Evolutionary conservation across 257 asterid genomes (phyloP).

Genomic region (Solanum appendiculatum): DNA sequence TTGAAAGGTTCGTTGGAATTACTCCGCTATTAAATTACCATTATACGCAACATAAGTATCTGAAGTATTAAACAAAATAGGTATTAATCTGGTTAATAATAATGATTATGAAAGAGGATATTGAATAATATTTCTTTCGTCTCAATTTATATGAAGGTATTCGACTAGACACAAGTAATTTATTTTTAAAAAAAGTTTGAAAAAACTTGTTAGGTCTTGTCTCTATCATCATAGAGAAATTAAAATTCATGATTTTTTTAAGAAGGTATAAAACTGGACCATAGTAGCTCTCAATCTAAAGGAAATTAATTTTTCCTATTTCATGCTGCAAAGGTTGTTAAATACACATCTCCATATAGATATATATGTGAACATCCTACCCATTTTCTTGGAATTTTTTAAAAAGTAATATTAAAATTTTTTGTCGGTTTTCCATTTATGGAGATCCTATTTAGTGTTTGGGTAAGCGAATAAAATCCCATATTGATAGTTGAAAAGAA

Average conservation of each 20-base stretch:
- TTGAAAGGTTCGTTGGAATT: not conserved
- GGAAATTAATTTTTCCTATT: not conserved
- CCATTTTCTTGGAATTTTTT: not conserved
- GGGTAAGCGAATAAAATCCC: no score
- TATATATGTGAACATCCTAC: not conserved
- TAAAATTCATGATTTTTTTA: not conserved
- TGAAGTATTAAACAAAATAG: no score
- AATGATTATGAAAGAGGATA: not conserved
- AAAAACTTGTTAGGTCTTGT: no score
- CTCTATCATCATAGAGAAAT: not conserved
- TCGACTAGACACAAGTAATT: no score
- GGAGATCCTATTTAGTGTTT: no score
- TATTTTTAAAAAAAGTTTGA: not conserved
- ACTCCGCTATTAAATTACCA: not conserved
- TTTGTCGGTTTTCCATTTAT: no score
- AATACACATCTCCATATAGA: not conserved
- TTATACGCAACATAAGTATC: no score
- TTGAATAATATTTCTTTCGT: no score
- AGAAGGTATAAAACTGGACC: not conserved
- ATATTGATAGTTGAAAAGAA: not conserved
- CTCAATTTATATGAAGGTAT: not conserved
- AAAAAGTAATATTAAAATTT: not conserved
- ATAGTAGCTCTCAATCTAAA: not conserved
- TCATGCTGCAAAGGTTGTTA: not conserved
- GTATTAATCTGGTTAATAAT: not conserved